Percentiles rank a stretch among this genome's conserved stretches.
Evolutionary conservation across 2,329 filamentous ascomycete species (phyloP).

Genomic region (Metarhizium humberi): DNA sequence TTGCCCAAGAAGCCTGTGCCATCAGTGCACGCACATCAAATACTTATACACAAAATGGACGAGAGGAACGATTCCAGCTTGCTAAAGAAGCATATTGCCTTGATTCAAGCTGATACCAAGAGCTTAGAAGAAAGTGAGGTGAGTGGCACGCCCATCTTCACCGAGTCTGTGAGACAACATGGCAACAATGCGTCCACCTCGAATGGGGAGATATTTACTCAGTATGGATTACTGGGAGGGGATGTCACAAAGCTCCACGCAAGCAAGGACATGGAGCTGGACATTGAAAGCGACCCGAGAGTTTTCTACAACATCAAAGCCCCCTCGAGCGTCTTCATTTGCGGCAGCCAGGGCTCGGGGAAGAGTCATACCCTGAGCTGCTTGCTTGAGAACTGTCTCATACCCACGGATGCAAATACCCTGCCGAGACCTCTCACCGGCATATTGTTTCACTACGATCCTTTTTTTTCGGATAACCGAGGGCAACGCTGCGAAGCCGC

Average conservation of each 20-base stretch:
- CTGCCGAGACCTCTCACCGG: constrained; percentile 46
- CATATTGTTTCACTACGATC: constrained; percentile 57
- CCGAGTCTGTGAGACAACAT: constrained; percentile 7
- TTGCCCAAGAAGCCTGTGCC: too few species aligned
- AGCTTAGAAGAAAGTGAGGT: constrained; percentile 7
- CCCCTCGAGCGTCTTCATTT: constrained; percentile 53
- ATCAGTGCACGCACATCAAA: background rate
- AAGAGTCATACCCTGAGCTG: constrained; percentile 54
- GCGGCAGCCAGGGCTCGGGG: constrained; percentile 54
- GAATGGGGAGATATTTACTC: constrained; percentile 1
- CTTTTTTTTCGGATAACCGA: constrained; percentile 36
- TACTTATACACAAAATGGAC: background rate
- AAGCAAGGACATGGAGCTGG: too few species aligned
- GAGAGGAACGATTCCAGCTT: background rate
- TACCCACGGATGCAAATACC: constrained; percentile 31
- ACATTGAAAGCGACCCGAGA: constrained; percentile 14
- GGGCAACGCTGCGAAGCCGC: constrained; percentile 51
- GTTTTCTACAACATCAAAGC: constrained; percentile 36
- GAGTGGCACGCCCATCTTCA: constrained; percentile 10
- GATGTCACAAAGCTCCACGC: constrained; percentile 2
- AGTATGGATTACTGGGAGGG: constrained; percentile 13
- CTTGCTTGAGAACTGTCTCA: constrained; percentile 47
- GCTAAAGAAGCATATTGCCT: background rate
- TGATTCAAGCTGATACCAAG: background rate
- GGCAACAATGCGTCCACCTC: background rate